These are phyloP conservation scores for Nitzschia palea DNA, from an alignment of 108 stramenopile genomes.

Conservation along the genomic window DNA sequence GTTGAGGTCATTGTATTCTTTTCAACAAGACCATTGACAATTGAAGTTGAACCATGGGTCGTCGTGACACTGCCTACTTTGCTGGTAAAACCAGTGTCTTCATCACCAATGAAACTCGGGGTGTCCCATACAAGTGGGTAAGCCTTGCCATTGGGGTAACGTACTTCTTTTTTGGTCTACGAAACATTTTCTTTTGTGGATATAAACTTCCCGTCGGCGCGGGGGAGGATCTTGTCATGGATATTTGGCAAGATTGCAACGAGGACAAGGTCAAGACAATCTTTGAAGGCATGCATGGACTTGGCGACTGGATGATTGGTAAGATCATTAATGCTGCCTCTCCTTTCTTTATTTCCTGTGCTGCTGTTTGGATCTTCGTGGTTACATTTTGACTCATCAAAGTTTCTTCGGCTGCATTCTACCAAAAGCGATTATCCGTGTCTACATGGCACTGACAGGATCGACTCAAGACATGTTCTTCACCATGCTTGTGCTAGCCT, in stretches of 20 bases:
- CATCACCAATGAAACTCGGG: background rate
- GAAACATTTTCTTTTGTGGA: background rate
- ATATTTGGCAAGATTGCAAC: background rate
- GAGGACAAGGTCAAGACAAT: background rate
- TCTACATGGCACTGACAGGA: background rate
- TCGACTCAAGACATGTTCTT: background rate
- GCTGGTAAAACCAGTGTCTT: background rate
- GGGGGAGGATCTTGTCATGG: background rate
- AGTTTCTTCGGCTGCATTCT: background rate
- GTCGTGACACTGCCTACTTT: conserved; percentile 17
- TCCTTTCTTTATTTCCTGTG: too few relatives aligned
- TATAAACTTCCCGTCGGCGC: background rate
- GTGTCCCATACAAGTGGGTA: background rate
- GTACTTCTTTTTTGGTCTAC: background rate
- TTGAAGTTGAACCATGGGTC: too few relatives aligned
- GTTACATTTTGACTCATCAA: too few relatives aligned
- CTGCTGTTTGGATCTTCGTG: too few relatives aligned
- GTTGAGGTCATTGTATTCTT: too few relatives aligned
- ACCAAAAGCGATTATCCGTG: background rate
- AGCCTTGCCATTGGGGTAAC: background rate
- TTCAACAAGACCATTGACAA: too few relatives aligned
- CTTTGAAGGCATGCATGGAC: background rate
- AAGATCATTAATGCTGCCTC: too few relatives aligned
- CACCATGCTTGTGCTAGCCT: background rate
- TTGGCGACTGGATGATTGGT: background rate